These are phyloP conservation scores for Pontederia paniculata DNA, from an alignment of 176 grass and related monocot genomes.

Conservation along the genomic window DNA sequence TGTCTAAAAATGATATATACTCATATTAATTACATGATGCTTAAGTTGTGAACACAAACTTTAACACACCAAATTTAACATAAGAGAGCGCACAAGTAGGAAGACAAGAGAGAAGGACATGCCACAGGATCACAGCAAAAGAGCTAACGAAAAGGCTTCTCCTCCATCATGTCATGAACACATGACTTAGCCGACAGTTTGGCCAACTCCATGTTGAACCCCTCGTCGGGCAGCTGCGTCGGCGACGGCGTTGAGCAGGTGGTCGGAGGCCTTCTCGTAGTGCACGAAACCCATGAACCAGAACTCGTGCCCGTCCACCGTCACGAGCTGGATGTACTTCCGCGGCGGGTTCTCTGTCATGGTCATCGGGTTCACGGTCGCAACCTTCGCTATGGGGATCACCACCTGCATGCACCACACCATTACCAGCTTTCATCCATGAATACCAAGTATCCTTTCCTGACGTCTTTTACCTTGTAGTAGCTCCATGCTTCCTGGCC, in stretches of 20 bases:
- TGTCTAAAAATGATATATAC: no score
- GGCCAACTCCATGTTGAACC: not conserved
- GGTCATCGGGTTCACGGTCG: conserved; percentile 40
- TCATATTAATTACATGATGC: no score
- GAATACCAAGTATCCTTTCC: no score
- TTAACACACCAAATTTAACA: no score
- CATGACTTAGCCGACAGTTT: no score
- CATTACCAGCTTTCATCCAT: no score
- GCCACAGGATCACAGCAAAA: no score
- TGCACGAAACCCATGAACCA: conserved; percentile 99
- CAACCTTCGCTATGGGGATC: conserved; percentile 44
- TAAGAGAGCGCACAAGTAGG: no score
- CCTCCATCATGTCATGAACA: no score
- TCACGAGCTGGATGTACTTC: conserved; percentile 54
- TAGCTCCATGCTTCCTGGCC: conserved; percentile 75
- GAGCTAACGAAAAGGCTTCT: no score
- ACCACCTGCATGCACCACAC: conserved; percentile 22
- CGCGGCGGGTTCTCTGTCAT: conserved; percentile 49
- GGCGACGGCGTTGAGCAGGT: conserved; percentile 34
- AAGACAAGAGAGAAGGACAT: no score
- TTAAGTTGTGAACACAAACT: no score
- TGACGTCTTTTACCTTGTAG: conserved; percentile 33
- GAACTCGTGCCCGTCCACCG: conserved; percentile 70
- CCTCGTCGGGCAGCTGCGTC: not conserved
- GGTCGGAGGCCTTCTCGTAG: conserved; percentile 59